A percentile compares a stretch with the other conserved stretches of the same genome.
Conservation (phyloP, 2,329 filamentous ascomycete genomes). For the Penicillium oxalicum region DNA sequence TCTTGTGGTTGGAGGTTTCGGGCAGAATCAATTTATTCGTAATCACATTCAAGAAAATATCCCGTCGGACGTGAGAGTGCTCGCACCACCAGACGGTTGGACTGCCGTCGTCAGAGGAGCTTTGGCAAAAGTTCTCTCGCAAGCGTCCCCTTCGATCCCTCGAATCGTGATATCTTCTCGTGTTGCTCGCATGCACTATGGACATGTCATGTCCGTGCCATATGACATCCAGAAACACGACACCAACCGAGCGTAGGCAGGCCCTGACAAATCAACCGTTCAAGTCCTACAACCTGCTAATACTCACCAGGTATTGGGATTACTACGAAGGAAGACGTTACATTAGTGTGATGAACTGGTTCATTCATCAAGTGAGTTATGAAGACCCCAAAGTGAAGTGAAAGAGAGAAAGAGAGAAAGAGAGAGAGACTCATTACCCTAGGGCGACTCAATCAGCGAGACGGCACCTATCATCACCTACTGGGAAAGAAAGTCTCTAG, state of each 20-base stretch:
- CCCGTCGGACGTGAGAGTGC: background rate
- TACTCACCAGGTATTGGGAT: background rate
- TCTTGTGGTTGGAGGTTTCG: background rate
- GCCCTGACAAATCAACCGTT: background rate
- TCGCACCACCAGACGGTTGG: background rate
- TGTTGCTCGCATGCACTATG: background rate
- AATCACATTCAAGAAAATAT: background rate
- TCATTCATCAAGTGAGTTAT: background rate
- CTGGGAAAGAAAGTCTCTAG: background rate
- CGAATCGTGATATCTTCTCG: background rate
- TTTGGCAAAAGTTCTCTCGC: background rate
- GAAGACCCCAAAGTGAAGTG: too few relatives aligned
- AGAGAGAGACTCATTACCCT: background rate
- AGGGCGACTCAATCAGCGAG: background rate
- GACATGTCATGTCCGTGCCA: background rate
- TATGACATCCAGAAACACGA: background rate
- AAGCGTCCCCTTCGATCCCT: background rate
- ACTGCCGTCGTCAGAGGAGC: background rate
- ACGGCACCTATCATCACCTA: background rate
- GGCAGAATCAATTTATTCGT: background rate
- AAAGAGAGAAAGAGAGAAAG: too few relatives aligned
- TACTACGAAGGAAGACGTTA: background rate
- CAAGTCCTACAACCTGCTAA: background rate
- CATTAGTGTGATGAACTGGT: background rate
- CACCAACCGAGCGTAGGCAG: background rate